Evolutionary conservation across 208 protist genomes (phyloP), one percentile per base, ranked within the genome.

Genomic region (Endotrypanum monterogeii): DNA sequence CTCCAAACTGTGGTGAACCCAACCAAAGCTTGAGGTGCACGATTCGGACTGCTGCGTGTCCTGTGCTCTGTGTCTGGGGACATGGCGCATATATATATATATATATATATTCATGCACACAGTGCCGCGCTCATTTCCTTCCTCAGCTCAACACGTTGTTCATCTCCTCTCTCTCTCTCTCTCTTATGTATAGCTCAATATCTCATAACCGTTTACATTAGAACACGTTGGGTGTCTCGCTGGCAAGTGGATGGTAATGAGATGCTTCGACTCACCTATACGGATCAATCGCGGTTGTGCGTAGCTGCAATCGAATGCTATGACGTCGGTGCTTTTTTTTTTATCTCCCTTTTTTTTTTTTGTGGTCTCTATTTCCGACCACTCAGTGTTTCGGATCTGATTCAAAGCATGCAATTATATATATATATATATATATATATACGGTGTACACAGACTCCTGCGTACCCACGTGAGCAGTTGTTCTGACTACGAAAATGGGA

Each of bases 1-100:
- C 76, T 98, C 68, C 92, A 98, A 82, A 96, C 92, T 2, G 85
- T 98, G 5, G 85, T 95, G 65, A 96, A 96, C 74, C 88, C 92
- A 3, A 91, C 87, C 18, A 96, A 94, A 79, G 83, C 77, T 8
- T 96, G 73, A 75, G 7, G 35, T 11, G 20, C 48, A 8, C 44
- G 28, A 4, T 20, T 12, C 32, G n/a, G 44, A 9, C n/a, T 4
- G 48, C 12, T 48, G 44, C 8, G 5, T 48, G 44, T 48, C 12
- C 5, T 48, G 44, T 48, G 44, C 12, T 48, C 5, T 11, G 12
- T 1, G 12, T 48, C 5, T 48, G 44, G n/a, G n/a, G n/a, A n/a
- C n/a, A n/a, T n/a, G n/a, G n/a, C 12, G 12, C 44, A 48, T 46
- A 46, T 12, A 46, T 46, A 46, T 46, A 46, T 46, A 46, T 48